A percentile compares a stretch with the other conserved stretches of the same genome.
These are phyloP conservation scores for Nepenthes gracilis DNA, from an alignment of 148 eudicot species.

Conservation along the genomic window DNA sequence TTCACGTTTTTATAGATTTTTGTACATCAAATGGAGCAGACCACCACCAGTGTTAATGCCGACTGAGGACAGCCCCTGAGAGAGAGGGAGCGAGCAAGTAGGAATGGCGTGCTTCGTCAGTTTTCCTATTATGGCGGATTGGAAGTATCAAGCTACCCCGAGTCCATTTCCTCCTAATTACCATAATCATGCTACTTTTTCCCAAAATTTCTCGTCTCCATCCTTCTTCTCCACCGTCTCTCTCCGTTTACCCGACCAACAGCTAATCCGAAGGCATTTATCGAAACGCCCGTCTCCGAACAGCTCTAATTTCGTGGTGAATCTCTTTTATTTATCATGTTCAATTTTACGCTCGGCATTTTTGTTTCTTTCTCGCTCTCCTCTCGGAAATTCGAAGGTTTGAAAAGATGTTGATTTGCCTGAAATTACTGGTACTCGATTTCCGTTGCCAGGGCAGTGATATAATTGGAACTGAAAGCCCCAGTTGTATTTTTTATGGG, in stretches of 20 bases:
- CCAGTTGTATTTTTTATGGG: too few relatives aligned
- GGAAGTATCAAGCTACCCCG: constrained; percentile 14
- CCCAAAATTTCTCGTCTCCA: not conserved
- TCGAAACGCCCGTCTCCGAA: constrained; percentile 1
- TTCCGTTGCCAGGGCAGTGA: too few relatives aligned
- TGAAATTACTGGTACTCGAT: too few relatives aligned
- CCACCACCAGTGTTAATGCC: too few relatives aligned
- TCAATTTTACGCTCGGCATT: not conserved
- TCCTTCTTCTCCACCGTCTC: constrained; percentile 7
- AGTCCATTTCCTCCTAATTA: constrained; percentile 16
- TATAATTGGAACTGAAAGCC: too few relatives aligned
- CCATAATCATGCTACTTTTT: not conserved
- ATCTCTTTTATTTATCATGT: not conserved
- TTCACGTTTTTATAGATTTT: too few relatives aligned
- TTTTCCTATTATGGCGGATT: constrained; percentile 10
- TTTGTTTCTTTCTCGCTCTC: not conserved
- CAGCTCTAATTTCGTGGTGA: constrained; percentile 21
- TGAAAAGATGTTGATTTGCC: not conserved
- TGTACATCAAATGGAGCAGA: too few relatives aligned
- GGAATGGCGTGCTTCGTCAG: constrained; percentile 20
- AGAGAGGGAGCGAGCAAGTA: not conserved
- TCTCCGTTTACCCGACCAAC: constrained; percentile 7
- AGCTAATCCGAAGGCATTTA: constrained; percentile 9
- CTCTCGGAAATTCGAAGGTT: not conserved
- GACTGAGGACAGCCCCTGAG: too few relatives aligned